Percentiles rank a stretch among this genome's conserved stretches.
Conservation (phyloP, 2,329 filamentous ascomycete genomes). For the Eutypella sp. region DNA sequence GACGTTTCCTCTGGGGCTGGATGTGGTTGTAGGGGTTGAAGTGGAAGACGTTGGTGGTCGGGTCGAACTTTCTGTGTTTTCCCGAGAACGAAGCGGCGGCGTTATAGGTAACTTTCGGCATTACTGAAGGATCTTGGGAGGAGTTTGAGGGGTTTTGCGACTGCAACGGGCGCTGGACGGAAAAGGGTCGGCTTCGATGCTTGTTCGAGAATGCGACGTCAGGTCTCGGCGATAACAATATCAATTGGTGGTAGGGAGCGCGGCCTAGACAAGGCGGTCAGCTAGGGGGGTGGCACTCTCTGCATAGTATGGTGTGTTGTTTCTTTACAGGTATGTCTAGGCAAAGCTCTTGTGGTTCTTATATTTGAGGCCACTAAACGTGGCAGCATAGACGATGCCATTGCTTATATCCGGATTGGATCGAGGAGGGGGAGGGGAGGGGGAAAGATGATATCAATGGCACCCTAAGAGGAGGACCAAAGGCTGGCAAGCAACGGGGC, state of each 20-base stretch:
- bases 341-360: not conserved
- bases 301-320: not conserved
- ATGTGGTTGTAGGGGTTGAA: slow-evolving; percentile 63
- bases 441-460: too few relatives aligned
- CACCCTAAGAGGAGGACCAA: too few relatives aligned
- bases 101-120: slow-evolving; percentile 55
- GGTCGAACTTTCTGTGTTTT: slow-evolving; percentile 65
- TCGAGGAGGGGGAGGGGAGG: not conserved
- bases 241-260: too few relatives aligned
- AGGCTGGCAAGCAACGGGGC: too few relatives aligned
- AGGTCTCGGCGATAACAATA: slow-evolving; percentile 5
- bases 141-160: too few relatives aligned
- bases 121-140: slow-evolving; percentile 11
- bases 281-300: too few relatives aligned
- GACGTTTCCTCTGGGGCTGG: slow-evolving; percentile 44
- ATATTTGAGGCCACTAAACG: not conserved
- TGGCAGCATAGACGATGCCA: not conserved
- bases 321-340: not conserved
- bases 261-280: too few relatives aligned
- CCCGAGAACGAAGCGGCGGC: slow-evolving; percentile 71
- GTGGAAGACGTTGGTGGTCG: slow-evolving; percentile 64
- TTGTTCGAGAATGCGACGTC: too few relatives aligned
- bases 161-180: slow-evolving; percentile 15
- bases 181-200: slow-evolving; percentile 16
- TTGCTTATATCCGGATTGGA: not conserved